Evolutionary conservation across 345 rosid species (phyloP).

Genomic region (Rubroshorea leprosula): DNA sequence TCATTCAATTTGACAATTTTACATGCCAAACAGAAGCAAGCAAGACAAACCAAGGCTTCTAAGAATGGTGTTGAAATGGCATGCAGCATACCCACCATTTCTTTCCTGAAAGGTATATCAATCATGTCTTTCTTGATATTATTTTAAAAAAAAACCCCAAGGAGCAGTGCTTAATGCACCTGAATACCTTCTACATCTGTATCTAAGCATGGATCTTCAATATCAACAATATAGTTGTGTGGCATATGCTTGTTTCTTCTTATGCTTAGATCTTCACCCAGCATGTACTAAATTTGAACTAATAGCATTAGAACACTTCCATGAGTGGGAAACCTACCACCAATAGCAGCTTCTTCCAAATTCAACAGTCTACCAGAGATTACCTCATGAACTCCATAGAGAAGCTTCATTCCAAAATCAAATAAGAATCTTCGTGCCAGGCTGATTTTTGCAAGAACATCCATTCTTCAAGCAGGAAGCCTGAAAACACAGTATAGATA

Average conservation of each 20-base stretch:
- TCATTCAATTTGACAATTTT: too few species aligned
- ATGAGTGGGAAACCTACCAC: slow-evolving; percentile 44
- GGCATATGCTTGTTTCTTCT: too few species aligned
- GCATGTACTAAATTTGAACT: too few species aligned
- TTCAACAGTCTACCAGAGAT: slow-evolving; percentile 36
- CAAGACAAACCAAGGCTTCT: too few species aligned
- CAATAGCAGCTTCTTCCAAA: slow-evolving; percentile 46
- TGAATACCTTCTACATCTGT: too few species aligned
- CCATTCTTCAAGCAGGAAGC: slow-evolving; percentile 24
- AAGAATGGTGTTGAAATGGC: too few species aligned
- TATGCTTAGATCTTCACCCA: not conserved
- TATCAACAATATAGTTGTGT: too few species aligned
- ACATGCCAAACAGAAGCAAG: too few species aligned
- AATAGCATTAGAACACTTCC: slow-evolving; percentile 19
- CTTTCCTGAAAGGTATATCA: too few species aligned
- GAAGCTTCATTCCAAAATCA: slow-evolving; percentile 44
- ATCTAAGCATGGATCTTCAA: too few species aligned
- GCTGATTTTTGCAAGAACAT: slow-evolving; percentile 34
- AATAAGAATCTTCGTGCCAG: slow-evolving; percentile 46
- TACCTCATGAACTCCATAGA: slow-evolving; percentile 43
- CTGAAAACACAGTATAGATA: slow-evolving; percentile 39
- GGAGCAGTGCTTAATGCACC: not conserved
- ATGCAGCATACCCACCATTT: too few species aligned
- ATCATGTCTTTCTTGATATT: not conserved
- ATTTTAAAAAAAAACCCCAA: not conserved